Conservation (phyloP, 2,329 filamentous ascomycete genomes). For the Alternaria brassicicola region DNA sequence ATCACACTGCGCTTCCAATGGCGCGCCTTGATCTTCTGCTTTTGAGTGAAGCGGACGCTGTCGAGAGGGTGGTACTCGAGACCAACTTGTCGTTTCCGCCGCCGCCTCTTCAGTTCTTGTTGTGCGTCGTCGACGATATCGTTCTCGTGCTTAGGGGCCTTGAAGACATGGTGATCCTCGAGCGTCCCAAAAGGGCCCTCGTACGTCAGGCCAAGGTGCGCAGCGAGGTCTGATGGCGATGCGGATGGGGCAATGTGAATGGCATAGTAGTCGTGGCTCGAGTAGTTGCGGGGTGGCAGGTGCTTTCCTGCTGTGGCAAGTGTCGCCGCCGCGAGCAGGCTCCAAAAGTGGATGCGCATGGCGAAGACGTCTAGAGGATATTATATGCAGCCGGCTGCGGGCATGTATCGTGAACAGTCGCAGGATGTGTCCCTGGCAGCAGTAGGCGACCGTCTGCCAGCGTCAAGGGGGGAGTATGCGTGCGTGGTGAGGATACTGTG, state of each 20-base stretch:
- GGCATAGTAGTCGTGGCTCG: slow-evolving; percentile 89
- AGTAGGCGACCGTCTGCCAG: neutral
- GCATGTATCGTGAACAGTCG: slow-evolving; percentile 18
- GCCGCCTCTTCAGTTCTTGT: slow-evolving; percentile 60
- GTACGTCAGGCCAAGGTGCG: slow-evolving; percentile 74
- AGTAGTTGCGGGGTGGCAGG: slow-evolving; percentile 71
- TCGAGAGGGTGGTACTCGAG: slow-evolving; percentile 67
- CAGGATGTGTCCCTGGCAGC: neutral
- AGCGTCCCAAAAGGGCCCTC: slow-evolving; percentile 83
- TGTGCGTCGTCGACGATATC: slow-evolving; percentile 59
- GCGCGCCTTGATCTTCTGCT: slow-evolving; percentile 69
- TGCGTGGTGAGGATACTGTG: slow-evolving; percentile 16
- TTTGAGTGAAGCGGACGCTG: slow-evolving; percentile 77
- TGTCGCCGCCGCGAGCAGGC: slow-evolving; percentile 45
- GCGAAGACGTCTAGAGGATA: slow-evolving; percentile 14
- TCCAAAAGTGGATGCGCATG: slow-evolving; percentile 54
- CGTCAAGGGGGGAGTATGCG: neutral
- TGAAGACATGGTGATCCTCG: slow-evolving; percentile 83
- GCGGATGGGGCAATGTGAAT: slow-evolving; percentile 75
- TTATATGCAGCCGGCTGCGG: slow-evolving; percentile 21
- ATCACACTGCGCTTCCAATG: slow-evolving; percentile 63
- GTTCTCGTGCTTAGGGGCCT: slow-evolving; percentile 65
- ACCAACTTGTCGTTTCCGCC: slow-evolving; percentile 64
- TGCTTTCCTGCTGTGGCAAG: slow-evolving; percentile 38
- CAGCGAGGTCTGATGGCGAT: slow-evolving; percentile 72